These are phyloP conservation scores for Eutrema heterophyllum DNA, from an alignment of 345 rosid genomes.

Conservation along the genomic window DNA sequence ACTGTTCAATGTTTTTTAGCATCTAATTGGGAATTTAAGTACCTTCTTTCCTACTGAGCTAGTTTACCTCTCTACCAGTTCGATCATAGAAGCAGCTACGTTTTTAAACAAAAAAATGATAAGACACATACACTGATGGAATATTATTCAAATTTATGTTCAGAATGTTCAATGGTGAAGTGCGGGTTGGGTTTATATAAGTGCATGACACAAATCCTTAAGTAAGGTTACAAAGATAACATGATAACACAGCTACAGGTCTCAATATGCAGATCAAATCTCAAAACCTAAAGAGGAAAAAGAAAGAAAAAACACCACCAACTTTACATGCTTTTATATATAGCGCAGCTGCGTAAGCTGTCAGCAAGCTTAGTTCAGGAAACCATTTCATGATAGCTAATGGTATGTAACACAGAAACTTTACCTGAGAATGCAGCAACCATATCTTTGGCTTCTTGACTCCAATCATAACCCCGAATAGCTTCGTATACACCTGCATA, in stretches of 20 bases:
- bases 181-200: neutral
- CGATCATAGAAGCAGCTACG: neutral
- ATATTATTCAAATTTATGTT: neutral
- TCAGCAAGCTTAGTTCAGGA: neutral
- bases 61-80: neutral
- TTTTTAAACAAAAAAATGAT: neutral
- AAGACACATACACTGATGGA: neutral
- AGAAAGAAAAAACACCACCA: neutral
- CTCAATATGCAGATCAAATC: neutral
- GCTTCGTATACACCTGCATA: slow-evolving; percentile 75
- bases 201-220: neutral
- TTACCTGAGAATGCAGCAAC: slow-evolving; percentile 71
- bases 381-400: neutral
- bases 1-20: neutral
- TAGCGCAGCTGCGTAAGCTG: neutral
- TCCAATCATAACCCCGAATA: slow-evolving; percentile 69
- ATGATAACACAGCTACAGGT: neutral
- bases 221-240: neutral
- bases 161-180: neutral
- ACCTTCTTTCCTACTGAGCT: neutral
- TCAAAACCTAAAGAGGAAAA: neutral
- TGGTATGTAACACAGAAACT: neutral
- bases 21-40: too few relatives aligned
- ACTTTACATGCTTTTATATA: neutral
- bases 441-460: slow-evolving; percentile 51